Base-by-base conservation (phyloP, 306 rosid species). In the Sindora glabra region DNA sequence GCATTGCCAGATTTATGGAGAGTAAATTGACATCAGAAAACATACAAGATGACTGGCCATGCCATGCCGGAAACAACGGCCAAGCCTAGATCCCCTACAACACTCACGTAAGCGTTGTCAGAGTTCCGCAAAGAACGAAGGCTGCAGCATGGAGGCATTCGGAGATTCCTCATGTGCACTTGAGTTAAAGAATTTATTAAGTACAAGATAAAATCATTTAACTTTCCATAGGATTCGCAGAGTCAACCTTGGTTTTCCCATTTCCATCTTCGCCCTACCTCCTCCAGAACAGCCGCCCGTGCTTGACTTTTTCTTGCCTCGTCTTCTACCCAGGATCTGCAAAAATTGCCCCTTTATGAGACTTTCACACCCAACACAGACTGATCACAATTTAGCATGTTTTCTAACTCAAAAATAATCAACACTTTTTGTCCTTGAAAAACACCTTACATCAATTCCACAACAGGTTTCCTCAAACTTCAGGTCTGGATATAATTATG, bases 311-410 rank as follows among this genome's bases (percentile, higher is more conserved):
- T 86, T 64, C 62, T 83, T 10, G 94, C 99, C 56, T 92, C 99
- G 12, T 92, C 99, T 77, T 92, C 99, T 62, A 92, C 92, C 99
- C 99, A 92, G n/a, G 94, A 79, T 82, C 95, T 92, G 96, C 81
- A 77, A 58, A 53, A 72, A 47, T 50, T 44, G 5, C 33, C 62
- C 34, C 58, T 54, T 59, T 22, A 62, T 71, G 17, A 74, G 78
- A 71, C 36, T 19, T 8, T 17, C 65, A 57, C 33, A 25, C 52
- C 54, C 18, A 27, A 51, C 49, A 49, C 50, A 6, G 48, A 57
- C 63, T 41, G 64, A 48, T 15, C 27, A 53, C 21, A 53, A 46
- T 29, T 48, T 32, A 77, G 4, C 55, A 39, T 26, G 9, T 29
- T 33, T 13, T 22, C 53, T 18, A 10, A 24, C 25, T 39, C 37